phyloP scores from a whole-genome alignment of 2,329 filamentous ascomycete species.

The Simplicillium aogashimaense region DNA sequence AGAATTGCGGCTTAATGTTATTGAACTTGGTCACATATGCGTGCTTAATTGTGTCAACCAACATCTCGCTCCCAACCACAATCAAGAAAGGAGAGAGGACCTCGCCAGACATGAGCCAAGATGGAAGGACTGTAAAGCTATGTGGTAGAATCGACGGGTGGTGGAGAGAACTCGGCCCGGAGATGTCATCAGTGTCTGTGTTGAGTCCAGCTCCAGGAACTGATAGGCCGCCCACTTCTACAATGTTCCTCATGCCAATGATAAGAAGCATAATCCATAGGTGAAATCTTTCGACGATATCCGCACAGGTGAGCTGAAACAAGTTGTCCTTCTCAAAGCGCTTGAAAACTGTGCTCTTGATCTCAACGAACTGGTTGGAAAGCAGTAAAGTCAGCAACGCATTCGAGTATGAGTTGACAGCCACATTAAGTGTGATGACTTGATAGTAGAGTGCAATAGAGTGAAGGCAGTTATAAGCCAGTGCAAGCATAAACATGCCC shows the following conservation, averaged over 20 bases:
- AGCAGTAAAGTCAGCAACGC: conserved; percentile 83
- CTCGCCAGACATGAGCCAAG: conserved; percentile 67
- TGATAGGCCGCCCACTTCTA: conserved; percentile 83
- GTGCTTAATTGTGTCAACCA: conserved; percentile 95
- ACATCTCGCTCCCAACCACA: conserved; percentile 90
- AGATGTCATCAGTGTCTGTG: conserved; percentile 32
- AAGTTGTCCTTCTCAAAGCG: conserved; percentile 97
- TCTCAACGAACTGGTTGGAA: conserved; percentile 98
- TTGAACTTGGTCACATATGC: conserved; percentile 99
- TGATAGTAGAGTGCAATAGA: conserved; percentile 89
- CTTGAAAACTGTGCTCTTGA: conserved; percentile 97
- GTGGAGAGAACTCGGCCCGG: conserved; percentile 46
- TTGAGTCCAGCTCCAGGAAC: conserved; percentile 45
- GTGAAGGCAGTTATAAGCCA: conserved; percentile 82
- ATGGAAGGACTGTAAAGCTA: conserved; percentile 83
- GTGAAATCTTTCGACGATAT: conserved; percentile 94
- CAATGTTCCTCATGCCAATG: conserved; percentile 90
- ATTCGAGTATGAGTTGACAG: conserved; percentile 97
- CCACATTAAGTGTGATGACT: conserved; percentile 94
- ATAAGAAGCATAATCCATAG: conserved; percentile 96
- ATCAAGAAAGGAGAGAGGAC: conserved; percentile 88
- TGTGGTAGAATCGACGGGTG: conserved; percentile 72
- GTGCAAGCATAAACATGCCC: conserved; percentile 80
- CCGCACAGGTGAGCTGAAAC: conserved; percentile 92
- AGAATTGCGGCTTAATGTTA: conserved; percentile 85